Base-by-base conservation (phyloP, 139 green algal species). In the Chlamydomonas sphaeroides region DNA sequence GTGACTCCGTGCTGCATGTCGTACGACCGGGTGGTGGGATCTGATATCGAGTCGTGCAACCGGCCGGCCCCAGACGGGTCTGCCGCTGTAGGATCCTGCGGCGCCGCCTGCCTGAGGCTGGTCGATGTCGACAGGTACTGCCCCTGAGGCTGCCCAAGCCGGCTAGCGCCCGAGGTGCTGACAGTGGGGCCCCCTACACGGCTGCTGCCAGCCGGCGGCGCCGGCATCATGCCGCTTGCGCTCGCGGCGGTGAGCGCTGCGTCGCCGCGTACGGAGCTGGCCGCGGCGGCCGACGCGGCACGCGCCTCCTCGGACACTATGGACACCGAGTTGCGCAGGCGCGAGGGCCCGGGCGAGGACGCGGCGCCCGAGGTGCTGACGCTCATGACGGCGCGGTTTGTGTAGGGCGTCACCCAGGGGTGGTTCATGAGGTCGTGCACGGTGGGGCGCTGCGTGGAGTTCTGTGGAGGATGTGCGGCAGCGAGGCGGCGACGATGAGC, bases 371-470 rank as follows among this genome's bases (percentile, higher is more conserved):
- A 10, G 56, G 23, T 1, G 38, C 8, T 30, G 36, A 36, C 38
- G 3, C 25, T 53, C 56, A 28, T 59, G n/a, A n/a, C n/a, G n/a
- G n/a, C n/a, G 51, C 71, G 57, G 17, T 39, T 80, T 45, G 74
- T 53, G 53, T 86, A 86, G 28, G 70, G 71, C 61, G 49, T 35
- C 70, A 86, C 70, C 80, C 80, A 86, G 15, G 62, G 18, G 41
- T 86, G 68, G 36, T 56, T 28, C 56, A 79, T 65, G 20, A 86
- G 80, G 17, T 86, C 68, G 11, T 28, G 1, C 1, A 86, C 42
- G 23, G 80, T 77, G 33, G 80, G 70, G 14, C 80, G 80, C 33
- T 86, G 80, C 14, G 42, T 70, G 26, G 80, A 70, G 65, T 81
- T 81, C 81, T 86, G 80, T 53, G 35, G 33, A 30, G 26, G 14